These are phyloP conservation scores for Eragrostis nindensis DNA, from an alignment of 176 grass and related monocot species.

Conservation along the genomic window DNA sequence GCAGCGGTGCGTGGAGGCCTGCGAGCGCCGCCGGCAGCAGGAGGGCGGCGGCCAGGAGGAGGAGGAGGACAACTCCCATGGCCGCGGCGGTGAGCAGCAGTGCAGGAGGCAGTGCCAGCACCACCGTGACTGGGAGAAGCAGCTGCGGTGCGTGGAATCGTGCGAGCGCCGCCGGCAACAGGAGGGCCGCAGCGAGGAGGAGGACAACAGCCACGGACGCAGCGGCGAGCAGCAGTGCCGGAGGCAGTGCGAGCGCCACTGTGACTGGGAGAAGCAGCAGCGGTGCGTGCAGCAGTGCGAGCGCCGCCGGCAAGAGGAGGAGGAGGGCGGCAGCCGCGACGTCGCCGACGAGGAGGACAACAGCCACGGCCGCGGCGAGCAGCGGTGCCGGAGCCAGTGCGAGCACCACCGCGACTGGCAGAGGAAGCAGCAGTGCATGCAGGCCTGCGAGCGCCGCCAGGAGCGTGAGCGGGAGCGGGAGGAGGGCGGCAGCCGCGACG, in stretches of 20 bases:
- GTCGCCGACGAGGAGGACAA: neutral
- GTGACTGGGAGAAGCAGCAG: neutral
- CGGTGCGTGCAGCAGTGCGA: neutral
- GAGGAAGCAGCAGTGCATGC: neutral
- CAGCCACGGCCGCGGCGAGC: neutral
- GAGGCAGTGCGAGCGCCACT: constrained; percentile 5
- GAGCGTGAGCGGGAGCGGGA: neutral
- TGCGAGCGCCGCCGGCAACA: neutral
- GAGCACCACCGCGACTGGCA: neutral
- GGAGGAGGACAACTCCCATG: neutral
- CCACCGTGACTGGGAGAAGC: neutral
- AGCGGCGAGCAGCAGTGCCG: neutral
- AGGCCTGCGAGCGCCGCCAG: neutral
- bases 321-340: neutral
- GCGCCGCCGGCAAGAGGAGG: neutral
- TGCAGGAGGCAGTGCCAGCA: neutral
- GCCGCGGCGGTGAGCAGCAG: too few species aligned
- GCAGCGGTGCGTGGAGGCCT: neutral
- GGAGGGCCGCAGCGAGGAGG: neutral
- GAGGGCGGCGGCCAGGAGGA: neutral
- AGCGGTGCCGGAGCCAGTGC: neutral
- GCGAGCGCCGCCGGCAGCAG: neutral
- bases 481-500: neutral
- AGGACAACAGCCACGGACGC: neutral
- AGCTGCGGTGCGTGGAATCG: neutral